Evolutionary conservation across 1,284 basidiomycete genomes (phyloP).

Genomic region (Schizophyllum commune): DNA sequence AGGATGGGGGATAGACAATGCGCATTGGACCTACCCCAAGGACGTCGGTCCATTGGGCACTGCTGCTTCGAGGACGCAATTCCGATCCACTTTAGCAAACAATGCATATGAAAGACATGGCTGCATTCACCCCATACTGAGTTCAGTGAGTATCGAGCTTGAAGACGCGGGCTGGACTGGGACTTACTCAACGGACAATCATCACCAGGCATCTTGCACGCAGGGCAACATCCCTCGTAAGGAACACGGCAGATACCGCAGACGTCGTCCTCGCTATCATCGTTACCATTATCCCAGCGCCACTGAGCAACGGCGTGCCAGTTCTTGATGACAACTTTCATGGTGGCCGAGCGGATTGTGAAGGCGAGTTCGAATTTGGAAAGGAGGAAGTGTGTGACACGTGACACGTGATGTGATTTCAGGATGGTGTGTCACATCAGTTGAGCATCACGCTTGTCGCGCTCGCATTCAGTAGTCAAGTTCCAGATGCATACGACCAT

Average conservation of each 20-base stretch:
- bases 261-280: conserved; percentile 73
- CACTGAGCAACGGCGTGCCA: conserved; percentile 85
- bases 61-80: conserved; percentile 83
- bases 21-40: conserved; percentile 91
- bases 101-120: conserved; percentile 94
- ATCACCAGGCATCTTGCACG: conserved; percentile 93
- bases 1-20: no score
- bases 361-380: not conserved
- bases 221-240: conserved; percentile 88
- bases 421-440: no score
- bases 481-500: no score
- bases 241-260: conserved; percentile 92
- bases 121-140: conserved; percentile 94
- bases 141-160: not conserved
- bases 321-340: conserved; percentile 76
- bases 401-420: no score
- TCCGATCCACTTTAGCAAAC: conserved; percentile 89
- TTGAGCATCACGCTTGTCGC: no score
- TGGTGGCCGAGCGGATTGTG: conserved; percentile 20
- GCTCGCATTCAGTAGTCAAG: no score
- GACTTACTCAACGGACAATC: conserved; percentile 88
- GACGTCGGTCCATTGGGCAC: conserved; percentile 89
- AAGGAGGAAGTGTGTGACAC: no score
- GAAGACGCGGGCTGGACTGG: conserved; percentile 1
- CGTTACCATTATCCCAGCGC: conserved; percentile 70